Percentiles rank a stretch among this genome's conserved stretches.
These are phyloP conservation scores for Aaosphaeria arxii DNA, from an alignment of 2,329 filamentous ascomycete genomes.

Conservation along the genomic window DNA sequence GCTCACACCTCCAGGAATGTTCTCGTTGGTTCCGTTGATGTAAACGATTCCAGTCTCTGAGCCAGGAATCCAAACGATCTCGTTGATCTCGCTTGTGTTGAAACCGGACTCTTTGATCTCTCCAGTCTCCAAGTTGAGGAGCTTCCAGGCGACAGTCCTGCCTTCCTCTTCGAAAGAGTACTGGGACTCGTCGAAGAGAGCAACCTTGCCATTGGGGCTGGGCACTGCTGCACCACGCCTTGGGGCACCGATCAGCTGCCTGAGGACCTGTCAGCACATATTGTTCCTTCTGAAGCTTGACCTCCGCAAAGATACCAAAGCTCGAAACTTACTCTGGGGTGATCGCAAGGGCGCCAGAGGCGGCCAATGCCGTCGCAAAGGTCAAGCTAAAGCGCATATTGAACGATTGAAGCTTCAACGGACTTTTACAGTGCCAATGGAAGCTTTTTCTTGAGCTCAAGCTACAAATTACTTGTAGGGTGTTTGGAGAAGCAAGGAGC, in stretches of 20 bases:
- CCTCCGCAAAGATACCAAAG: slow-evolving; percentile 1
- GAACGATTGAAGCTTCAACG: slow-evolving; percentile 2
- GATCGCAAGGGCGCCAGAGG: slow-evolving; percentile 28
- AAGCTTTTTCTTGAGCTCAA: neutral
- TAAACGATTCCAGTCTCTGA: slow-evolving; percentile 56
- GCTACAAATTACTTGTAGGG: neutral
- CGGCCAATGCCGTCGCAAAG: slow-evolving; percentile 30
- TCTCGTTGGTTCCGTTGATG: slow-evolving; percentile 63
- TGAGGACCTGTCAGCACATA: slow-evolving; percentile 8
- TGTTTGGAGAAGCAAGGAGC: too few species aligned
- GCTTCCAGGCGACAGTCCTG: slow-evolving; percentile 53
- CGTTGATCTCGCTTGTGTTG: slow-evolving; percentile 30
- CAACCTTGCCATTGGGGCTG: slow-evolving; percentile 62
- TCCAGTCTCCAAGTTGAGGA: slow-evolving; percentile 32
- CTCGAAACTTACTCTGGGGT: slow-evolving; percentile 30
- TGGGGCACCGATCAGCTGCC: slow-evolving; percentile 64
- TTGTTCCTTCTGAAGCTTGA: neutral
- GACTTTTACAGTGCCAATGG: neutral
- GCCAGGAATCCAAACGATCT: slow-evolving; percentile 33
- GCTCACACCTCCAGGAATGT: slow-evolving; percentile 32
- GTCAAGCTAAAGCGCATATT: slow-evolving; percentile 15
- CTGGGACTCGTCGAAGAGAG: slow-evolving; percentile 66
- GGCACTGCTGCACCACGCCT: slow-evolving; percentile 66
- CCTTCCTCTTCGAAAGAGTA: slow-evolving; percentile 77
- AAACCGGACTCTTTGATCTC: slow-evolving; percentile 29